Percentiles rank a stretch among this genome's conserved stretches.
These are phyloP conservation scores for Firmiana major DNA, from an alignment of 345 rosid genomes.

Conservation along the genomic window DNA sequence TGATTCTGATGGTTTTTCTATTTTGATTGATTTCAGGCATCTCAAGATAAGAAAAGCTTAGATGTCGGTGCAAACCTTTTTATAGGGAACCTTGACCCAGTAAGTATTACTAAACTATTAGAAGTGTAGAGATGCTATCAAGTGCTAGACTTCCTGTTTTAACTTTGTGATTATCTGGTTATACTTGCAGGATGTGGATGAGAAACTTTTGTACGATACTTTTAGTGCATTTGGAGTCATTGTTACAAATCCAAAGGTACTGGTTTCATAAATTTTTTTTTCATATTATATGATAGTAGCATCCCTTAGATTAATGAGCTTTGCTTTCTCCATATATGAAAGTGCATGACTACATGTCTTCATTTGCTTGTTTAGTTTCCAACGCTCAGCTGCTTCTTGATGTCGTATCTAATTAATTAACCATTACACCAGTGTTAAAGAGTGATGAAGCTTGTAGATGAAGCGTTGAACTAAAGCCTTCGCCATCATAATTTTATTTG, in stretches of 20 bases:
- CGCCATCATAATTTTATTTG: not conserved
- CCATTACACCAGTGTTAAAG: not conserved
- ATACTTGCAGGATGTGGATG: slow-evolving; percentile 86
- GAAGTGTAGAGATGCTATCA: not conserved
- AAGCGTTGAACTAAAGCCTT: not conserved
- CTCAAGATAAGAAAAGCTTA: too few relatives aligned
- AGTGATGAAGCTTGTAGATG: not conserved
- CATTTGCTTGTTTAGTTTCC: not conserved
- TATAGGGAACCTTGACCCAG: too few relatives aligned
- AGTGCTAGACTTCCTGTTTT: not conserved
- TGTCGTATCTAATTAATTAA: not conserved
- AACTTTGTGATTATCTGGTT: not conserved
- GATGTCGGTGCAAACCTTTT: too few relatives aligned
- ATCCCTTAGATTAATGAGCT: not conserved
- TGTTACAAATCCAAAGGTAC: slow-evolving; percentile 96
- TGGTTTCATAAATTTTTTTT: not conserved
- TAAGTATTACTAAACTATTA: not conserved
- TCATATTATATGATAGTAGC: not conserved
- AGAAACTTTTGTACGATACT: slow-evolving; percentile 92
- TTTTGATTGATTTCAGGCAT: too few relatives aligned
- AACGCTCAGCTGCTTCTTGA: slow-evolving; percentile 1
- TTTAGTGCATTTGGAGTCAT: slow-evolving; percentile 98
- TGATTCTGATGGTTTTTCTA: too few relatives aligned
- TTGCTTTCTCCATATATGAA: not conserved
- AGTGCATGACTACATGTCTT: not conserved